Base-by-base conservation (phyloP, 164 flowering plant species). In the Platanus orientalis region DNA sequence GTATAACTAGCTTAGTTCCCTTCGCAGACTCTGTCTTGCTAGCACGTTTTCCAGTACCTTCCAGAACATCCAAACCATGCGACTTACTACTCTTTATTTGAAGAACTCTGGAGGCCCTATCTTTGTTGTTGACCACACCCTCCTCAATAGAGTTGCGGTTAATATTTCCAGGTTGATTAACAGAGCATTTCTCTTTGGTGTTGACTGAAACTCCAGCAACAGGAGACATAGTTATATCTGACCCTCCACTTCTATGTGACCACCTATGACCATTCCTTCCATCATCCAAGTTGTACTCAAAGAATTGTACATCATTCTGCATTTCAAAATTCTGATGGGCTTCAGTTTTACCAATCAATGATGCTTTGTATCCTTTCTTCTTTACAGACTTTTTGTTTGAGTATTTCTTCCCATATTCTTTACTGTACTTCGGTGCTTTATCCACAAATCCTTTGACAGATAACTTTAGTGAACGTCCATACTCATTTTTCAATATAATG, bases 1-100 rank as follows among this genome's bases (percentile, higher is more conserved):
- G 89, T 73, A 91, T 90, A 29, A 94, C 97, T 30, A 94, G 69
- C 77, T 91, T 94, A 27, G 81, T 81, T 67, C 91, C 91, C 69
- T 83, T 86, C 65, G 78, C 64, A 26, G 71, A 64, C 70, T 85
- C 87, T n/a, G 80, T 66, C 70, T 79, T 78, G 71, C 78, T 66
- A 47, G 69, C 61, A 44, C 59, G 72, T 65, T 76, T 81, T 67
- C 73, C 81, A 66, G 60, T 16, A 57, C 80, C 87, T 44, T 81
- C 85, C 54, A 71, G 79, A 69, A 54, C 62, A 58, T 68, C 74
- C 48, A 67, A n/a, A 25, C 65, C 76, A 34, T 73, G 78, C 54
- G 82, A 59, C 52, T 76, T 80, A 64, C 52, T 75, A 50, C 73
- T 76, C 75, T 81, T 87, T 52, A 80, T 72, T 57, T 72, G 73